Conservation (phyloP, 805 yeast species). For the Pichia paraexigua region DNA sequence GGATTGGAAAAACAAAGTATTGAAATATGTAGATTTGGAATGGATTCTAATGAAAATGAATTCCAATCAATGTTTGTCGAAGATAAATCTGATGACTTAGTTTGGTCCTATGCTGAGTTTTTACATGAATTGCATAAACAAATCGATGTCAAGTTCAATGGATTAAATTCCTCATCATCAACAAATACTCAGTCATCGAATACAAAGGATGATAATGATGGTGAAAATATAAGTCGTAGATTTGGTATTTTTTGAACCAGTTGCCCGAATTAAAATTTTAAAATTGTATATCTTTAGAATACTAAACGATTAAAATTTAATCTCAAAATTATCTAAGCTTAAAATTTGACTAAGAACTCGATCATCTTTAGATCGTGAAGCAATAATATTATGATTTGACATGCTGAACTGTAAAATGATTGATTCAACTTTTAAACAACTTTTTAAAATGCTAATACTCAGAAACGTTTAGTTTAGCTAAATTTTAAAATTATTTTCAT, state of each 20-base stretch:
- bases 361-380: too few relatives aligned
- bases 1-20: slow-evolving; percentile 38
- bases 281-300: neutral
- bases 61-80: slow-evolving; percentile 63
- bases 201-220: slow-evolving; percentile 5
- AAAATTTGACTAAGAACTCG: too few relatives aligned
- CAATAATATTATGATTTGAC: too few relatives aligned
- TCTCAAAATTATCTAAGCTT: too few relatives aligned
- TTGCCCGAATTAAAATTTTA: neutral
- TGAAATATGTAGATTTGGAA: slow-evolving; percentile 54
- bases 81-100: slow-evolving; percentile 51
- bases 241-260: slow-evolving; percentile 8
- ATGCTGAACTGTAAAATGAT: too few relatives aligned
- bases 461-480: too few relatives aligned
- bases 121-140: slow-evolving; percentile 60
- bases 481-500: too few relatives aligned
- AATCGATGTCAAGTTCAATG: slow-evolving; percentile 41
- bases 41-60: slow-evolving; percentile 50
- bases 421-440: too few relatives aligned
- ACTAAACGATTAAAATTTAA: neutral
- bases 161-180: neutral
- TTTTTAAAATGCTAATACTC: too few relatives aligned
- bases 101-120: slow-evolving; percentile 57
- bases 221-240: slow-evolving; percentile 9
- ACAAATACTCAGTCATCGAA: neutral